These are phyloP conservation scores for Metrosideros polymorpha DNA, from an alignment of 441 rosid species.

Conservation along the genomic window DNA sequence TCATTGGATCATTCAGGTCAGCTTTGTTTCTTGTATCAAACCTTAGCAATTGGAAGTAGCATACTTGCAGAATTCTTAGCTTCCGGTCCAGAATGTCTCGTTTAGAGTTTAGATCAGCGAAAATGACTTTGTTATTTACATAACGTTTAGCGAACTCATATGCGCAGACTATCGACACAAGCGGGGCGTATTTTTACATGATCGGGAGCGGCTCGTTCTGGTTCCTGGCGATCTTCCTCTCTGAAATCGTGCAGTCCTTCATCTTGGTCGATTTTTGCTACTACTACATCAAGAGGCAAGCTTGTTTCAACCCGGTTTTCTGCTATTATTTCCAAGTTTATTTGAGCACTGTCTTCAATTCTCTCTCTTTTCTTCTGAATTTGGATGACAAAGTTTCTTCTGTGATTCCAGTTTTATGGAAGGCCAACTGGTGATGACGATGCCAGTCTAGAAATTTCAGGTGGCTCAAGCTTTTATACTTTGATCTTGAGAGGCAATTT, in stretches of 20 bases:
- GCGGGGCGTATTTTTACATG: conserved; percentile 38
- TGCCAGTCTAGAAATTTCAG: conserved; percentile 43
- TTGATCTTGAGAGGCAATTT: background rate
- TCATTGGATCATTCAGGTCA: conserved; percentile 68
- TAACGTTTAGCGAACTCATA: background rate
- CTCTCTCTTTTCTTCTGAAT: background rate
- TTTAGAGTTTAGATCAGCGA: background rate
- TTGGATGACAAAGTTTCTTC: background rate
- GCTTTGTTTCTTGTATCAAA: background rate
- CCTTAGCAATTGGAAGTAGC: background rate
- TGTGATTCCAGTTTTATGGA: conserved; percentile 36
- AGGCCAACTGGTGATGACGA: conserved; percentile 57
- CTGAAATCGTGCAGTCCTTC: conserved; percentile 71
- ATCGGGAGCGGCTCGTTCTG: conserved; percentile 49
- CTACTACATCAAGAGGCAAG: conserved; percentile 65
- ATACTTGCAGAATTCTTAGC: background rate
- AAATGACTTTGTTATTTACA: background rate
- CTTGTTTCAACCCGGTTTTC: background rate
- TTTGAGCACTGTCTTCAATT: background rate
- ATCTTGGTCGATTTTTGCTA: conserved; percentile 82
- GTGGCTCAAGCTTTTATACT: background rate
- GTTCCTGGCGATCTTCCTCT: conserved; percentile 45
- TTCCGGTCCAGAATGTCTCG: background rate
- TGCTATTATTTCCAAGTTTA: background rate
- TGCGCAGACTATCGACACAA: conserved; percentile 41